Percentiles rank a stretch among this genome's conserved stretches.
phyloP scores from a whole-genome alignment of 768 basidiomycete species.

The Naganishia friedmannii region DNA sequence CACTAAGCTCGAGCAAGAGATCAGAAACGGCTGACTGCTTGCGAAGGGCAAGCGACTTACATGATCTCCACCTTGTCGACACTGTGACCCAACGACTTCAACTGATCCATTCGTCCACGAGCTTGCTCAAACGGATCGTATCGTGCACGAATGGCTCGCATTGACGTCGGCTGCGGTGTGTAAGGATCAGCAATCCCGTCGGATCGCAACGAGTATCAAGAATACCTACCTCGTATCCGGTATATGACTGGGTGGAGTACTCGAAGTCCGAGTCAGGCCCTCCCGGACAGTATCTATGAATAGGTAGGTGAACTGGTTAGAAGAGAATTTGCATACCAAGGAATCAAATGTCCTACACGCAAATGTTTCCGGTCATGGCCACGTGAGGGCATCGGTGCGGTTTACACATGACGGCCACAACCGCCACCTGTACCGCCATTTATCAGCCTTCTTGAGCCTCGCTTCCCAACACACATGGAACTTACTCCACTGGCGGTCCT shows the following conservation, averaged over 20 bases:
- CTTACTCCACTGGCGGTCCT: conserved; percentile 91
- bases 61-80: conserved; percentile 80
- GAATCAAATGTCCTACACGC: conserved; percentile 65
- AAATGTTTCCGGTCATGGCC: conserved; percentile 99
- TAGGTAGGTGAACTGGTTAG: conserved; percentile 8
- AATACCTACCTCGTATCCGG: conserved; percentile 52
- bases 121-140: conserved; percentile 98
- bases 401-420: conserved; percentile 99
- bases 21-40: background rate
- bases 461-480: conserved; percentile 25
- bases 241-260: conserved; percentile 76
- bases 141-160: conserved; percentile 95
- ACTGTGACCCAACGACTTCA: conserved; percentile 90
- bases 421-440: conserved; percentile 70
- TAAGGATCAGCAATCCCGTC: background rate
- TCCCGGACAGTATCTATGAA: conserved; percentile 84
- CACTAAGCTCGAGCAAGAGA: conserved; percentile 60
- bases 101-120: conserved; percentile 86
- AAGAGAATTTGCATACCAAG: background rate
- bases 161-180: conserved; percentile 86
- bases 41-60: conserved; percentile 36
- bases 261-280: conserved; percentile 99
- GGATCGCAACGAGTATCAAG: background rate
- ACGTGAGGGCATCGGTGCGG: conserved; percentile 99
- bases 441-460: background rate